Percentiles rank a stretch among this genome's conserved stretches.
phyloP scores from a whole-genome alignment of 2,329 filamentous ascomycete species.

The Penicillium brasilianum region DNA sequence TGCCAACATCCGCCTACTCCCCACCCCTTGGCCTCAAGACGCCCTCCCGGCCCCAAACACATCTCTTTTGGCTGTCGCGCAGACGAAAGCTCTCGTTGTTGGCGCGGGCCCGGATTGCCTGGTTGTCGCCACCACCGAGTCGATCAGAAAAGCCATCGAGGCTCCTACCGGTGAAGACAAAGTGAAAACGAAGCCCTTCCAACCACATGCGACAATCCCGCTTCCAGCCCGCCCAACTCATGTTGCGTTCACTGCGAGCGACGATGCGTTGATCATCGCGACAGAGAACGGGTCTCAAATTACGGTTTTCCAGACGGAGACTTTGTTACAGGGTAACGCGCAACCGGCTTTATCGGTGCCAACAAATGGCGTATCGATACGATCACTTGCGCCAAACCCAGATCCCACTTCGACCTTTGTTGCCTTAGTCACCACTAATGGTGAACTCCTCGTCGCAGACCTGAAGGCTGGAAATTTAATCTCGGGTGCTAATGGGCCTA shows the following conservation, averaged over 20 bases:
- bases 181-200: constrained; percentile 70
- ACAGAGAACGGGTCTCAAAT: constrained; percentile 81
- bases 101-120: constrained; percentile 84
- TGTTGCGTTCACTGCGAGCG: constrained; percentile 87
- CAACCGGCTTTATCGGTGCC: constrained; percentile 74
- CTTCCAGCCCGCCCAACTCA: constrained; percentile 81
- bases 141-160: constrained; percentile 75
- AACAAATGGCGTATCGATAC: constrained; percentile 75
- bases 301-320: constrained; percentile 78
- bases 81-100: constrained; percentile 78
- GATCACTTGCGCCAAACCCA: constrained; percentile 80
- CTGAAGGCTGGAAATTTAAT: constrained; percentile 69
- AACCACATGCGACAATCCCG: constrained; percentile 73
- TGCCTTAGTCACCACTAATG: constrained; percentile 78
- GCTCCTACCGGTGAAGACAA: constrained; percentile 60
- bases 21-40: constrained; percentile 73
- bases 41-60: constrained; percentile 74
- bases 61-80: constrained; percentile 83
- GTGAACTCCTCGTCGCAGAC: constrained; percentile 83
- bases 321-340: constrained; percentile 68
- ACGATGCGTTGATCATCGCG: constrained; percentile 80
- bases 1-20: constrained; percentile 78
- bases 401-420: constrained; percentile 69
- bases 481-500: constrained; percentile 64
- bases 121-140: constrained; percentile 75